Percentiles rank a stretch among this genome's conserved stretches.
These are phyloP conservation scores for Trichoderma guizhouense DNA, from an alignment of 2,329 filamentous ascomycete species.

Conservation along the genomic window DNA sequence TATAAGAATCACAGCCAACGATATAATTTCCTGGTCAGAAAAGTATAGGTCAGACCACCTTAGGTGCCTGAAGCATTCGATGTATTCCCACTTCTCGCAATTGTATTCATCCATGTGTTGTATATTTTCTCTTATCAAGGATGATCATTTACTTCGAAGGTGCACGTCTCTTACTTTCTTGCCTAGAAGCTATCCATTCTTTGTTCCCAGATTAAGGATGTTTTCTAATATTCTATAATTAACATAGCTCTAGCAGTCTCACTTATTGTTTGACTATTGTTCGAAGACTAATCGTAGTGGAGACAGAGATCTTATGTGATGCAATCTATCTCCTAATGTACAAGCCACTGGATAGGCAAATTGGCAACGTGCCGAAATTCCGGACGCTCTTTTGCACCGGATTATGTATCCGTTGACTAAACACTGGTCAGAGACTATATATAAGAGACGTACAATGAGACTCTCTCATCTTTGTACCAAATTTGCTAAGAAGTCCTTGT, in stretches of 20 bases:
- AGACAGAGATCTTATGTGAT: background rate
- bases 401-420: background rate
- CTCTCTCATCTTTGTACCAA: background rate
- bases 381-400: background rate
- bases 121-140: background rate
- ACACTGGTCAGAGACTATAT: background rate
- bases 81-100: background rate
- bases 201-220: background rate
- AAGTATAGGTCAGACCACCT: background rate
- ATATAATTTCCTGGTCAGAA: background rate
- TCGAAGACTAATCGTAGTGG: background rate
- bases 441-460: background rate
- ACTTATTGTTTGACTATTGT: background rate
- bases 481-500: background rate
- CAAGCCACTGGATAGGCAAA: background rate
- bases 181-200: background rate
- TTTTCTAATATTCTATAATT: background rate
- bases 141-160: background rate
- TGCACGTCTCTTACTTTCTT: background rate
- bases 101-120: background rate
- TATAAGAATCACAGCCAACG: background rate
- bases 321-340: background rate
- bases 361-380: background rate
- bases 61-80: background rate
- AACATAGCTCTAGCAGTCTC: background rate